Base-by-base conservation (phyloP, 257 asterid genomes). In the Nyctanthes arbortristis region DNA sequence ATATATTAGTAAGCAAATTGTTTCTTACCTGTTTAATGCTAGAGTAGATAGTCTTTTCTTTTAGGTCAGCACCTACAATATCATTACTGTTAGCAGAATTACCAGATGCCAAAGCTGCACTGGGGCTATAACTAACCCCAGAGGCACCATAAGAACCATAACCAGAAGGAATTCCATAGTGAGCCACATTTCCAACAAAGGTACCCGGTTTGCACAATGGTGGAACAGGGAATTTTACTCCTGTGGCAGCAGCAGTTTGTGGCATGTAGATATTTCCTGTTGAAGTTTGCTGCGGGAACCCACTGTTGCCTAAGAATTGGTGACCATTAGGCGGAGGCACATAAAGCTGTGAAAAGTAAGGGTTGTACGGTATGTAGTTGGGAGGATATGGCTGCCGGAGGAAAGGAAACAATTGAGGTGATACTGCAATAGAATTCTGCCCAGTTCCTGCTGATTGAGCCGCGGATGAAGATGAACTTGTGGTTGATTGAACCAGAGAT, bases 301-400 rank as follows among this genome's bases (percentile, higher is more conserved):
- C 86, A 37, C 73, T 61, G 31, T 84, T 88, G 81, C 84, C 78
- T 63, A 79, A 60, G 77, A 81, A 73, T 66, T 87, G 89, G 69
- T 65, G 86, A 20, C 72, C 74, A 52, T 68, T 78, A 58, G 75
- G 94, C 6, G 71, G 88, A 18, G 91, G 83, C 85, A 87, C 63
- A 67, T 77, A 83, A 36, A 82, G 73, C 54, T 79, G 87, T 22
- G 89, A 71, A 56, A 75, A 76, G 67, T 84, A 87, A 67, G 91
- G 94, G 70, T 60, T 81, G 73, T 80, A 75, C 7, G 89, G 80
- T 33, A 79, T 43, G 66, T 78, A 85, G 65, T 83, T 87, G 67
- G 94, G 67, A 36, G 87, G 82, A 73, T 77, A 87, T n/a, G 95
- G 84, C 65, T 77, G 88, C 62, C 84, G 75, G 64, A 79, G 66